Evolutionary conservation across 345 rosid genomes (phyloP).

Genomic region (Chamaenerion angustifolium): DNA sequence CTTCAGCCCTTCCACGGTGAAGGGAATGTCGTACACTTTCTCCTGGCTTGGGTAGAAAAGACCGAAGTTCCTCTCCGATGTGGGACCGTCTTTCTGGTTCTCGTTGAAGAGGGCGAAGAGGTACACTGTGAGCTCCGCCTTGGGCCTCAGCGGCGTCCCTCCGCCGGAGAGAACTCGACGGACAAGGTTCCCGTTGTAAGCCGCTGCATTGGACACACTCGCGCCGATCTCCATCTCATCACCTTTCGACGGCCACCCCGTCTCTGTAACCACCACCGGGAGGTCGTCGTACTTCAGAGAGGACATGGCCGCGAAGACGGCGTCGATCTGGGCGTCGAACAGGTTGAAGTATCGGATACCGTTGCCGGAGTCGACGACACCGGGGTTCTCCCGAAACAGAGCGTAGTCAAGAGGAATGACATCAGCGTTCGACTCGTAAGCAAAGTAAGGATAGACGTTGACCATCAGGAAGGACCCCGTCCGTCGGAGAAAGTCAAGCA

Average conservation of each 20-base stretch:
- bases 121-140: slow-evolving; percentile 78
- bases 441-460: slow-evolving; percentile 86
- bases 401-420: slow-evolving; percentile 89
- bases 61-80: slow-evolving; percentile 87
- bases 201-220: slow-evolving; percentile 48
- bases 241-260: slow-evolving; percentile 95
- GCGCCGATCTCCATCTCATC: slow-evolving; percentile 76
- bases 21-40: slow-evolving; percentile 76
- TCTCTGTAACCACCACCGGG: slow-evolving; percentile 60
- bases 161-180: slow-evolving; percentile 67
- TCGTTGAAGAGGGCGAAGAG: slow-evolving; percentile 91
- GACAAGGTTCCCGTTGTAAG: slow-evolving; percentile 84
- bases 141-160: slow-evolving; percentile 72
- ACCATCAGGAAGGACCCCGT: slow-evolving; percentile 90
- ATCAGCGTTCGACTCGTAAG: slow-evolving; percentile 80
- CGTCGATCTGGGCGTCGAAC: slow-evolving; percentile 94
- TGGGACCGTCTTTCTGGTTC: slow-evolving; percentile 61
- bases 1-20: slow-evolving; percentile 46
- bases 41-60: slow-evolving; percentile 68
- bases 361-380: slow-evolving; percentile 72
- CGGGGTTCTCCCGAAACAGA: slow-evolving; percentile 77
- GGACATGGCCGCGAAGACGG: slow-evolving; percentile 82
- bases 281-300: slow-evolving; percentile 70
- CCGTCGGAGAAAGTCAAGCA: slow-evolving; percentile 71
- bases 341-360: slow-evolving; percentile 71